These are phyloP conservation scores for Eucalyptus lansdowneana DNA, from an alignment of 345 rosid genomes.

Conservation along the genomic window DNA sequence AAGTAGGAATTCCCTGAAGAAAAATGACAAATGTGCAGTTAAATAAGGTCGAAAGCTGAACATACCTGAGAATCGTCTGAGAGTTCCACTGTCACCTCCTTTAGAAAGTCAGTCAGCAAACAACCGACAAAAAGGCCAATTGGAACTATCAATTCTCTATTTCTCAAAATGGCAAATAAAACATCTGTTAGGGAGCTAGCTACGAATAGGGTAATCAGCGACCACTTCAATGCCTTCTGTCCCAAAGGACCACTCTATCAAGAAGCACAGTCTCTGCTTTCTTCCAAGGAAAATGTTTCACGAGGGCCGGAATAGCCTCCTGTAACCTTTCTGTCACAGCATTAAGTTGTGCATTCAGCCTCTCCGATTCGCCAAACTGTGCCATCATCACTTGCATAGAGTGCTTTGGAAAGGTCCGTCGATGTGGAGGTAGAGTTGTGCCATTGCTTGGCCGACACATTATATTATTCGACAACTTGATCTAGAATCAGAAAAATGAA, in stretches of 20 bases:
- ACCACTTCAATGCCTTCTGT: conserved; percentile 25
- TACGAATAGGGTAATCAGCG: neutral
- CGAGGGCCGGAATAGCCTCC: conserved; percentile 8
- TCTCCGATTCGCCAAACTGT: conserved; percentile 17
- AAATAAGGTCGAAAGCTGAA: neutral
- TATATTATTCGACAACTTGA: conserved; percentile 4
- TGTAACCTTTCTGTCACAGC: conserved; percentile 9
- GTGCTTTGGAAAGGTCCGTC: neutral
- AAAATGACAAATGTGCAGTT: neutral
- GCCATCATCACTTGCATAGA: conserved; percentile 3
- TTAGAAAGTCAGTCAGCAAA: conserved; percentile 20
- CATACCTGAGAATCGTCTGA: conserved; percentile 11
- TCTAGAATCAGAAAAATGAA: neutral
- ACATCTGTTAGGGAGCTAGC: conserved; percentile 23
- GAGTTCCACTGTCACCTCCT: conserved; percentile 13
- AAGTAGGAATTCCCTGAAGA: neutral
- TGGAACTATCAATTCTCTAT: conserved; percentile 30
- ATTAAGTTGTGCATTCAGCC: conserved; percentile 1
- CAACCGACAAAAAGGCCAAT: conserved; percentile 35
- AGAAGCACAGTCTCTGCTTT: conserved; percentile 12
- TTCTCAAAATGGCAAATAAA: conserved; percentile 15
- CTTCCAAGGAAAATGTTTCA: conserved; percentile 34
- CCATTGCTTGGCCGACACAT: neutral
- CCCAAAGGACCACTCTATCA: conserved; percentile 10
- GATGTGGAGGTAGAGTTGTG: neutral